Evolutionary conservation across 179 eudicot species (phyloP).

Genomic region (Corrigiola litoralis): DNA sequence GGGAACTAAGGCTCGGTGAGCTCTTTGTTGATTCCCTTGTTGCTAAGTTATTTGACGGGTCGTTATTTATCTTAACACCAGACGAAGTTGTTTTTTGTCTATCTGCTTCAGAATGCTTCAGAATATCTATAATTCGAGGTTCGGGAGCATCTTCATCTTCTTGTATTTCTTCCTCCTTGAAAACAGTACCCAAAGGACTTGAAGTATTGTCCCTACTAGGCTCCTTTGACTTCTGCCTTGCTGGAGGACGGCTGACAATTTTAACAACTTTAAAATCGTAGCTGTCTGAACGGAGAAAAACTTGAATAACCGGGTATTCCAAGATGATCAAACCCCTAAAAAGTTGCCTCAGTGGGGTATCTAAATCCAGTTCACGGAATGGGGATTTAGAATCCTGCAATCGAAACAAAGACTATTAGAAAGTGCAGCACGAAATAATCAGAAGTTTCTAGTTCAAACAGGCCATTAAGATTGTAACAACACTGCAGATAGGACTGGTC

Average conservation of each 20-base stretch:
- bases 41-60: conserved; percentile 13
- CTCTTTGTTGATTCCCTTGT: conserved; percentile 3
- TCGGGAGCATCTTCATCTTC: conserved; percentile 48
- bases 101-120: conserved; percentile 20
- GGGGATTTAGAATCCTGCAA: conserved; percentile 63
- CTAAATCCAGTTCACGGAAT: conserved; percentile 59
- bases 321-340: conserved; percentile 52
- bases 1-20: neutral
- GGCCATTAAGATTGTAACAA: no score
- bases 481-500: no score
- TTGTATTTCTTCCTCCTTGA: conserved; percentile 69
- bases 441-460: no score
- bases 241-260: conserved; percentile 26
- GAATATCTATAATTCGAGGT: conserved; percentile 55
- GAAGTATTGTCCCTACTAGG: conserved; percentile 22
- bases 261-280: conserved; percentile 59
- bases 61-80: conserved; percentile 10
- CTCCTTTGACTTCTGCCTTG: conserved; percentile 29
- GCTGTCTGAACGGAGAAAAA: conserved; percentile 62
- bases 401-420: conserved; percentile 4
- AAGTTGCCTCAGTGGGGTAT: conserved; percentile 53
- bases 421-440: no score
- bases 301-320: conserved; percentile 81
- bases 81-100: neutral
- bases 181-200: conserved; percentile 45